Conservation (phyloP, 2,329 filamentous ascomycete species). For the Sphaerostilbella broomeana region DNA sequence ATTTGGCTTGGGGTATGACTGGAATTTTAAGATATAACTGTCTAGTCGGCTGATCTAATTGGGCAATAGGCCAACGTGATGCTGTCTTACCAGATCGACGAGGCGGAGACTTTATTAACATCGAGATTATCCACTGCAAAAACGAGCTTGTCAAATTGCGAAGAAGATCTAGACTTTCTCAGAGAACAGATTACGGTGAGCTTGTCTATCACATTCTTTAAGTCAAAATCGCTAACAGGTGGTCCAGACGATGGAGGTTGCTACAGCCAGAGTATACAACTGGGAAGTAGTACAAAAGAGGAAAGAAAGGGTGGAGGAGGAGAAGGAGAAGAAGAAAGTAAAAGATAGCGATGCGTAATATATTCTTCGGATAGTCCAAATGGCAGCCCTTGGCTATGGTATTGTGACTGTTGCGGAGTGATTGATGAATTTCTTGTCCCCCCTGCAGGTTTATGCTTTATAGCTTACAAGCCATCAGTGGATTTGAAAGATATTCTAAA, state of each 20-base stretch:
- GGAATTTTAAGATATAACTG: neutral
- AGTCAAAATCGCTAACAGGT: slow-evolving; percentile 1
- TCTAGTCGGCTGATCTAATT: slow-evolving; percentile 12
- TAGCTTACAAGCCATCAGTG: no score
- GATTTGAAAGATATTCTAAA: no score
- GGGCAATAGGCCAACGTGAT: slow-evolving; percentile 78
- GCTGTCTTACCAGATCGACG: slow-evolving; percentile 85
- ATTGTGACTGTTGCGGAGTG: no score
- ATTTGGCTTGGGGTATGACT: slow-evolving; percentile 78
- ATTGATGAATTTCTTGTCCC: no score
- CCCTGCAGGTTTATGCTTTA: no score
- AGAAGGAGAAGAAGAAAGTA: slow-evolving; percentile 33
- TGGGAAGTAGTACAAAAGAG: slow-evolving; percentile 96
- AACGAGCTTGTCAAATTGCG: slow-evolving; percentile 75
- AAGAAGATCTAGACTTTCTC: slow-evolving; percentile 93
- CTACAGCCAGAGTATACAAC: slow-evolving; percentile 95
- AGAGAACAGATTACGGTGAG: slow-evolving; percentile 91
- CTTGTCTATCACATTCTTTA: slow-evolving; percentile 13
- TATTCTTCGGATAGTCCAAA: slow-evolving; percentile 7
- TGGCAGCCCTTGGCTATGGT: no score
- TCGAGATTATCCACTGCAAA: slow-evolving; percentile 76
- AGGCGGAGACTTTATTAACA: slow-evolving; percentile 72
- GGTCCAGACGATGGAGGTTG: slow-evolving; percentile 86
- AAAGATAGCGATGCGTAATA: slow-evolving; percentile 29
- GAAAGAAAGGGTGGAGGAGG: slow-evolving; percentile 73